Conservation (phyloP, 108 stramenopile species). For the Cyclotella cryptica region DNA sequence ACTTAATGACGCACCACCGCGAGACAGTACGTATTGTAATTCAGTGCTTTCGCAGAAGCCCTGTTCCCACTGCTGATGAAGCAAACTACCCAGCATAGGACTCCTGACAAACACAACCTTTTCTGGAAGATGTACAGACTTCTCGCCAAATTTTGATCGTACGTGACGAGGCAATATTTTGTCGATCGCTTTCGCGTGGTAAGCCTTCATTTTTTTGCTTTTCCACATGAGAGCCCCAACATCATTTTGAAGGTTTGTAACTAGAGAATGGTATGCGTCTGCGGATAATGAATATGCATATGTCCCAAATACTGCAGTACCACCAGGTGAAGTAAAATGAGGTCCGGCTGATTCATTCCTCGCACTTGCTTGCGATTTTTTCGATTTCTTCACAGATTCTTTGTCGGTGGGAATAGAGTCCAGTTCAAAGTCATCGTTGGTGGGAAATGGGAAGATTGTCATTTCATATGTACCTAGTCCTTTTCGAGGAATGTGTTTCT, state of each 20-base stretch:
- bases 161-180: conserved; percentile 81
- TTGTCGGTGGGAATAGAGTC: conserved; percentile 28
- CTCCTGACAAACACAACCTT: conserved; percentile 84
- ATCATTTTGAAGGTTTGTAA: conserved; percentile 70
- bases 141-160: conserved; percentile 45
- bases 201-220: conserved; percentile 79
- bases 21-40: conserved; percentile 59
- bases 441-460: conserved; percentile 70
- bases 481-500: conserved; percentile 63
- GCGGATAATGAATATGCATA: conserved; percentile 85
- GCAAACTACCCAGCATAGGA: conserved; percentile 87
- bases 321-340: conserved; percentile 67
- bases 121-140: conserved; percentile 62
- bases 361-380: background rate
- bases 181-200: conserved; percentile 85
- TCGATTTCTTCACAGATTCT: background rate
- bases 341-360: conserved; percentile 21
- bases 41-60: conserved; percentile 83
- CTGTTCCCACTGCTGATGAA: conserved; percentile 81
- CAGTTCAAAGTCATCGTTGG: conserved; percentile 59
- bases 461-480: conserved; percentile 16
- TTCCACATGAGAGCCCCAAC: conserved; percentile 87
- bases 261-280: conserved; percentile 61
- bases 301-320: conserved; percentile 83
- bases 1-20: background rate